Evolutionary conservation across 768 basidiomycete genomes (phyloP), one percentile per base, ranked within the genome.

Genomic region (Lentinula sp.): DNA sequence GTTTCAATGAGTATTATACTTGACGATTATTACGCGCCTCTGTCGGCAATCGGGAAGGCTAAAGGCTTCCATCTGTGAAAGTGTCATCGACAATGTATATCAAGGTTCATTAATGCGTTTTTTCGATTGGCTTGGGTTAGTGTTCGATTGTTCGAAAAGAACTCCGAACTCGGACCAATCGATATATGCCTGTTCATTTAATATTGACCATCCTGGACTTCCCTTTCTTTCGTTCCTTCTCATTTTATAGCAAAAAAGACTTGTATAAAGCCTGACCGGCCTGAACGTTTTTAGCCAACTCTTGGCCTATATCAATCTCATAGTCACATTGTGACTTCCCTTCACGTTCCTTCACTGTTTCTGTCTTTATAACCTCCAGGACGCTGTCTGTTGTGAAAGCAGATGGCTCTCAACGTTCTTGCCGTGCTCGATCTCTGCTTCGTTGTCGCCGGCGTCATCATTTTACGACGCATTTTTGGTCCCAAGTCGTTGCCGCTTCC

Each of bases 11-110:
- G 28, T 2, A 65, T 61, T 66, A 60, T 64, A 66, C 67, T 63
- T 65, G 63, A 71, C 70, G 66, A 73, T 69, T 68, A 70, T 76
- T 76, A 76, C 77, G 76, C 77, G 73, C 75, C 75, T 77, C 75
- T 69, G 66, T 72, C 68, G 59, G 70, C 69, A 62, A 69, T 69
- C 60, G 72, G 66, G 54, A 70, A 69, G 62, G 72, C 74, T 67
- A 8, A 48, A 48, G 20, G 46, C 71, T 69, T 62, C 74, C 65
- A 59, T 50, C 55, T 56, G 41, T 33, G 35, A 56, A 56, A 36
- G 41, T 57, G 56, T 45, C 42, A 57, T 45, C 56, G 36, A 3
- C 20, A 48, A 48, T 18, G 43, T 48, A 36, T n/a, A 58, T 35
- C 32, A 59, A 59, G 32, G 16, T 59, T 59, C 45, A 37, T 55